Evolutionary conservation across 2,329 filamentous ascomycete species (phyloP).

Genomic region (Monascus ruber): DNA sequence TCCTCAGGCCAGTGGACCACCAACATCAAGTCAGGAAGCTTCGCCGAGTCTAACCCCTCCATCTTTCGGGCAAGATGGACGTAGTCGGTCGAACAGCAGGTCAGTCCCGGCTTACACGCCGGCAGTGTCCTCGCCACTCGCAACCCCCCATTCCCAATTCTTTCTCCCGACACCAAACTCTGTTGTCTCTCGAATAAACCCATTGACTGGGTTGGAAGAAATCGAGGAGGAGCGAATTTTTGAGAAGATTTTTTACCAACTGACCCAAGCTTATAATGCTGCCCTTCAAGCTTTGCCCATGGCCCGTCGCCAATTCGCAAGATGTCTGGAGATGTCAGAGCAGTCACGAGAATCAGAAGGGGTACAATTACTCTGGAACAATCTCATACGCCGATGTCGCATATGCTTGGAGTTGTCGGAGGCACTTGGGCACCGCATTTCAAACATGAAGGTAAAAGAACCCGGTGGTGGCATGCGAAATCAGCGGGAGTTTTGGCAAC

Average conservation of each 20-base stretch:
- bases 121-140: slow-evolving; percentile 36
- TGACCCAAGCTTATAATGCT: slow-evolving; percentile 62
- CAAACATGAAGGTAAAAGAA: slow-evolving; percentile 73
- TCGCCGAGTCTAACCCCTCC: slow-evolving; percentile 22
- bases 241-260: slow-evolving; percentile 67
- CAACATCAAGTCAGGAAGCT: slow-evolving; percentile 13
- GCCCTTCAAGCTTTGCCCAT: slow-evolving; percentile 60
- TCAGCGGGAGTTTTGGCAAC: slow-evolving; percentile 51
- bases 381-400: slow-evolving; percentile 60
- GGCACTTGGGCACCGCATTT: slow-evolving; percentile 59
- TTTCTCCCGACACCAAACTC: slow-evolving; percentile 45
- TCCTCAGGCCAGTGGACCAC: slow-evolving; percentile 16
- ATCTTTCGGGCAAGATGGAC: slow-evolving; percentile 21
- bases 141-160: slow-evolving; percentile 68
- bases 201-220: slow-evolving; percentile 50
- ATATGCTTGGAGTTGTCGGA: slow-evolving; percentile 63
- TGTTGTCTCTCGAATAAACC: slow-evolving; percentile 39
- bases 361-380: slow-evolving; percentile 55
- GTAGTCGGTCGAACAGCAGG: slow-evolving; percentile 40
- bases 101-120: slow-evolving; percentile 40
- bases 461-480: slow-evolving; percentile 54
- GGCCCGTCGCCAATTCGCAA: slow-evolving; percentile 55
- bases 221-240: slow-evolving; percentile 71
- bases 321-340: slow-evolving; percentile 53
- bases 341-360: slow-evolving; percentile 49